Evolutionary conservation across 2,329 filamentous ascomycete species (phyloP), one percentile per base, ranked within the genome.

Genomic region (Stagonosporopsis cucurbitacearum): DNA sequence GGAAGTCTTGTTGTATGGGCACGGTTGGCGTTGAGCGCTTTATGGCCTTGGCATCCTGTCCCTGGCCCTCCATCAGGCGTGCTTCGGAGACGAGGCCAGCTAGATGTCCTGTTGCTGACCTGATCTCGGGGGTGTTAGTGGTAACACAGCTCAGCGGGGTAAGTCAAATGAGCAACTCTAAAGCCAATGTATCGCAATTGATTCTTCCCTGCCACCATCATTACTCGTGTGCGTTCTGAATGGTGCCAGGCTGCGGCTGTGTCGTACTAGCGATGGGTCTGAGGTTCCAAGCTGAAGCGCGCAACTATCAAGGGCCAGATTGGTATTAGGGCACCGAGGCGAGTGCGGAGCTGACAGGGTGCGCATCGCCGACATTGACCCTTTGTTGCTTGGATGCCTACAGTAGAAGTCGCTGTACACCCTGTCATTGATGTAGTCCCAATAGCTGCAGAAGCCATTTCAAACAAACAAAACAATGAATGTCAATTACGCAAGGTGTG

Each of bases 241-340:
- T 53, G 63, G 57, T 50, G 63, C 58, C 58, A 64, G 63, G 63
- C 60, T 66, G 69, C 51, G 60, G 60, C 61, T 54, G 58, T 58
- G 51, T 67, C 56, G 67, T 63, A 58, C 57, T 61, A 55, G 48
- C 25, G 55, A 57, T 64, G 53, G 57, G 58, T 54, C 60, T 65
- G 56, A 71, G 68, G 70, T 70, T 69, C 28, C 11, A 8, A n/a
- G 30, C 50, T 65, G 60, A 61, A 59, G 59, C 52, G 13, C 8
- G 30, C 59, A 69, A 69, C 67, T 73, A 74, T 72, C 70, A 72
- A 67, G 50, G 53, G 64, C 71, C 69, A 56, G 63, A 72, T 73
- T 67, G 17, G 70, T 65, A 20, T 60, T 73, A 73, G 69, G 48
- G 54, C 60, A 62, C 61, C 62, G 59, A 65, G 65, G 66, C 60